Base-by-base conservation (phyloP, 805 yeast species). In the Saturnispora saitoi region DNA sequence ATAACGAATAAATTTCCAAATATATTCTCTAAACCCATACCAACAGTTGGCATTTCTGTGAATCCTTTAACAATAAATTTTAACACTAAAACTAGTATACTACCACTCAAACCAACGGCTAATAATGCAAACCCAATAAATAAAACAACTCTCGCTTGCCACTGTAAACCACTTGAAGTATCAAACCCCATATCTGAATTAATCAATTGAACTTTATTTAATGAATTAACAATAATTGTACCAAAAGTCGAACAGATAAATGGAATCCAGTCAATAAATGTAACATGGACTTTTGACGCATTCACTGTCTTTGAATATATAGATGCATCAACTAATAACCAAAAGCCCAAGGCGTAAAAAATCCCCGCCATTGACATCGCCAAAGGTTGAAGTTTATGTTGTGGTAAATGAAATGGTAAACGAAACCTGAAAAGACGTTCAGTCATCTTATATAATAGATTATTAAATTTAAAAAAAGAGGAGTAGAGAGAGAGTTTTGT, bases 181-280 rank as follows among this genome's bases (percentile, higher is more conserved):
- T 55, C 69, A 62, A 50, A 54, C 4, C 61, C 58, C n/a, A 58
- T 62, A 29, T 51, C 48, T 8, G 56, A 49, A 17, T 54, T 63
- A 55, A 56, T 66, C 69, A 56, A 60, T 59, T 57, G 77, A 37
- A 80, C 69, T 62, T 83, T 83, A 56, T 83, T 90, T 38, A 84
- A 81, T 29, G 83, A 75, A 56, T 83, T 84, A 54, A 84, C 80
- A 49, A 89, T 81, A 39, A 90, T 69, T 87, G 90, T 90, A 2
- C 99, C 99, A 32, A 89, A 64, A 0, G 95, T 79, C 6, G 95
- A 82, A 56, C 96, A 85, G 28, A 91, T 75, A 54, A 86, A 80
- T 4, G 99, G 99, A 45, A 93, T 79, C 99, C 99, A 91, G 68
- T 91, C 99, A 37, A 87, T 83, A 61, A 91, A 86, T 4, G 91